Evolutionary conservation across 768 basidiomycete genomes (phyloP), one percentile per base, ranked within the genome.

Genomic region (Daedalea quercina): DNA sequence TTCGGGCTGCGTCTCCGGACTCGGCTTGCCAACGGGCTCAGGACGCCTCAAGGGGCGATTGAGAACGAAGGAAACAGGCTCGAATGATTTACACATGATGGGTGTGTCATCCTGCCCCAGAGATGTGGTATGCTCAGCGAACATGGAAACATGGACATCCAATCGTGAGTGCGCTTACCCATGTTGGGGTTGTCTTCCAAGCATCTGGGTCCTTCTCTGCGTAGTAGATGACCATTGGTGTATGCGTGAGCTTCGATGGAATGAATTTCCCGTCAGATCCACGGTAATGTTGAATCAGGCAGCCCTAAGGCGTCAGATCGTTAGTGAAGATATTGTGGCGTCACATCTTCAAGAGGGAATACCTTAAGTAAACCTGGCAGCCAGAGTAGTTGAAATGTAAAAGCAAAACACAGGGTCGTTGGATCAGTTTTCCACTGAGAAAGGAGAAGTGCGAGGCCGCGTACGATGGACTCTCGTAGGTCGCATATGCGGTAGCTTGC

Each of bases 51-150:
- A 33, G 13, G 51, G 31, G 3, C 58, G 50, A 40, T 52, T 52
- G 19, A 51, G 37, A 9, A 57, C n/a, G 37, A 60, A 60, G 17
- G 58, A 60, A 19, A 56, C 20, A 13, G 58, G 58, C 41, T 46
- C 47, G 47, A 50, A 56, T 9, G 53, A 12, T 17, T 45, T 47
- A 7, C 23, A 44, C 55, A 57, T 57, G 33, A 60, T 48, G 35
- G 58, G 51, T 33, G 52, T 41, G 24, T 50, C 58, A 25, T 52
- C 47, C 55, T 56, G 55, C 15, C 7, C 4, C n/a, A 8, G n/a
- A 19, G n/a, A 7, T 19, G 24, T 25, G n/a, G n/a, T 22, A 22
- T 25, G 17, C 19, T 22, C 44, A 44, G 44, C 24, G 22, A 40
- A 40, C 20, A 20, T 22, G 44, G 24, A 6, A 26, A 44, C 24